These are phyloP conservation scores for Trametes sanguinea DNA, from an alignment of 768 basidiomycete species.

Conservation along the genomic window DNA sequence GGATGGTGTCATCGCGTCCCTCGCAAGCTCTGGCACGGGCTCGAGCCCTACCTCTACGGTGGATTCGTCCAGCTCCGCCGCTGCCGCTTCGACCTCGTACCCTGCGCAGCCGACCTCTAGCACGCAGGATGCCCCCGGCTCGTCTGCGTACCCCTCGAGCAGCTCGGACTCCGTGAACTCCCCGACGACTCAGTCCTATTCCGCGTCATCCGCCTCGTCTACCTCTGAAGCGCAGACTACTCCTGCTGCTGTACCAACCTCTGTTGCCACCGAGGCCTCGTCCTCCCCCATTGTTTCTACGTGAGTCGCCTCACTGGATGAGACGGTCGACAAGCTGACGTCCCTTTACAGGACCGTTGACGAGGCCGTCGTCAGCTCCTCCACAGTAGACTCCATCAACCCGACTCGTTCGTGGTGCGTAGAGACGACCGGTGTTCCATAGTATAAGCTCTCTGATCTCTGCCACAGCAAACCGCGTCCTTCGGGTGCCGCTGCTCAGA, in stretches of 20 bases:
- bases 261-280: neutral
- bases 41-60: neutral
- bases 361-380: neutral
- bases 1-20: constrained; percentile 23
- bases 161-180: neutral
- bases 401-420: constrained; percentile 3
- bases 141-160: neutral
- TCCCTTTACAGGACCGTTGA: neutral
- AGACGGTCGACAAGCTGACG: neutral
- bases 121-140: neutral
- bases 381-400: no score
- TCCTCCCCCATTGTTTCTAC: neutral
- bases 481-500: neutral
- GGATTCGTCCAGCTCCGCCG: neutral
- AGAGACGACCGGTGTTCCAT: neutral
- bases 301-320: neutral
- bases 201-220: neutral
- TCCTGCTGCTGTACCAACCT: neutral
- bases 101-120: neutral
- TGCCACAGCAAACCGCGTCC: constrained; percentile 2
- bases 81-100: neutral
- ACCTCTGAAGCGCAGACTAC: neutral
- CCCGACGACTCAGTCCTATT: neutral
- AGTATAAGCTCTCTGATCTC: no score
- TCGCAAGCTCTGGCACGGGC: constrained; percentile 1